Conservation (phyloP, 257 asterid genomes). For the Solanum virginianum region DNA sequence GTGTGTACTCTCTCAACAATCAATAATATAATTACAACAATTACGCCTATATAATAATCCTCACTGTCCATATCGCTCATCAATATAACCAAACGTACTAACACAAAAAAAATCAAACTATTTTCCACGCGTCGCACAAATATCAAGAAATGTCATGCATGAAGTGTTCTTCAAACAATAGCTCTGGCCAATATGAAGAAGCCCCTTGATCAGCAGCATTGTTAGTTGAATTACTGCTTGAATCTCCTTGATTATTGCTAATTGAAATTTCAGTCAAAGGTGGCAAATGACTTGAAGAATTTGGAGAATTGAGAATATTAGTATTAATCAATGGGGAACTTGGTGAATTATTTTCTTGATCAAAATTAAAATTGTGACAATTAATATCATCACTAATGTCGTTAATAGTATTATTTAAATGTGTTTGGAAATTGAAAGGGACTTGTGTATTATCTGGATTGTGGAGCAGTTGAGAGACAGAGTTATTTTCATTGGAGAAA, state of each 20-base stretch:
- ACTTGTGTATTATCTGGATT: constrained; percentile 22
- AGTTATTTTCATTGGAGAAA: constrained; percentile 19
- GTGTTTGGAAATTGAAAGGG: constrained; percentile 29
- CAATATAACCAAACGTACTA: neutral
- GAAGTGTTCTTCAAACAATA: constrained; percentile 15
- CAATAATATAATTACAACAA: neutral
- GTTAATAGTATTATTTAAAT: neutral
- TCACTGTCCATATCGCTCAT: neutral
- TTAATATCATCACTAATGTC: neutral
- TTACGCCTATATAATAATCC: neutral
- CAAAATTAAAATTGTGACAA: neutral
- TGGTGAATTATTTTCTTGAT: constrained; percentile 9
- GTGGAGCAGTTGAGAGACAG: constrained; percentile 26
- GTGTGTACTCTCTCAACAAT: neutral
- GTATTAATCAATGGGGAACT: constrained; percentile 11
- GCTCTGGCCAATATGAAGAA: constrained; percentile 19
- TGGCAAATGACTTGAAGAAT: constrained; percentile 24
- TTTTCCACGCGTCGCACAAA: neutral
- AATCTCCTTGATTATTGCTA: constrained; percentile 10
- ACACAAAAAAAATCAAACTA: neutral
- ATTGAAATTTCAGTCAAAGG: constrained; percentile 10
- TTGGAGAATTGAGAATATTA: constrained; percentile 1
- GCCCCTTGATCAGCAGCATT: constrained; percentile 3
- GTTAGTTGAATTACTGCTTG: constrained; percentile 11
- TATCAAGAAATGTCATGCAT: constrained; percentile 14